Base-by-base conservation (phyloP, 768 basidiomycete species). In the Nevesoporus exiguus region DNA sequence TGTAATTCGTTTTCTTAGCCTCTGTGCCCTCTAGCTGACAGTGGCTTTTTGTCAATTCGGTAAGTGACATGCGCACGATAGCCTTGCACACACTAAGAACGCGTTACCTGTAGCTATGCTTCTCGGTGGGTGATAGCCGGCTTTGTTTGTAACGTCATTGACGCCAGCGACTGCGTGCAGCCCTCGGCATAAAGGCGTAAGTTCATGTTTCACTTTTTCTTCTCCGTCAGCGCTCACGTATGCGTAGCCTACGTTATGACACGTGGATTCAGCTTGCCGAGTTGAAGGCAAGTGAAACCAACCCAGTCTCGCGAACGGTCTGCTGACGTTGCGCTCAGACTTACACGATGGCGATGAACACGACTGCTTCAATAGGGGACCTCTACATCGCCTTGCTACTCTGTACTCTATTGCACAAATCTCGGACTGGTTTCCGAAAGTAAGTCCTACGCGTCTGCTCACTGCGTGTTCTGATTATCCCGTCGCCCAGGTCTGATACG, bases 351-450 rank as follows among this genome's bases (percentile, higher is more conserved):
- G 67, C 79, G 3, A 75, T 84, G 58, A 83, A 83, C 57, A 80
- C 73, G 0, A 63, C 78, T 4, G 75, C 80, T 3, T 76, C 79
- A 0, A 67, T 68, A 10, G 74, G 74, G 2, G 82, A 84, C 41
- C 61, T 80, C 13, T 54, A 78, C 9, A 83, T 84, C 34, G 80
- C 82, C 0, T 48, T 53, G 13, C 73, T 73, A n/a, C 73, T 84
- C 3, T 78, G 76, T 49, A 56, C 62, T 41, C 59, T 84, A 52
- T 69, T 84, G 31, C 75, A 79, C 13, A 66, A 54, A 15, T 76
- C 80, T 1, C 73, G 80, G 10, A 81, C 82, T 7, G 80, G 80
- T 3, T 83, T 82, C 66, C 73, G 70, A 47, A 77, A 67, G 80
- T 65, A 29, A 31, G 8, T 17, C 3, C 34, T 36, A n/a, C 14